These are phyloP conservation scores for Mycena sp. DNA, from an alignment of 1,284 basidiomycete species.

Conservation along the genomic window DNA sequence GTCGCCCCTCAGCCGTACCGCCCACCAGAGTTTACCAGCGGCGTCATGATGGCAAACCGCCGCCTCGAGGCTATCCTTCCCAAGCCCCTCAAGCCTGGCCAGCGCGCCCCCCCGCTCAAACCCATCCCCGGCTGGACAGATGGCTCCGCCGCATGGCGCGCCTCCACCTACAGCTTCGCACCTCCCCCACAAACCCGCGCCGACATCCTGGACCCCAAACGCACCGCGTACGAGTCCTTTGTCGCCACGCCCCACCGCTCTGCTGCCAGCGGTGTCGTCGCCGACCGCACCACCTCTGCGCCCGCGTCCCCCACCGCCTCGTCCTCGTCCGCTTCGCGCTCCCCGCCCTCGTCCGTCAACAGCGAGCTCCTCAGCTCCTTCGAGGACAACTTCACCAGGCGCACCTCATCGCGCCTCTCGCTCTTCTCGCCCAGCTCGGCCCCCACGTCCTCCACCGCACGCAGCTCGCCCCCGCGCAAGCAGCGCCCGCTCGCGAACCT, in stretches of 20 bases:
- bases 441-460: conserved; percentile 39
- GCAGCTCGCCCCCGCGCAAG: conserved; percentile 44
- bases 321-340: conserved; percentile 21
- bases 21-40: conserved; percentile 53
- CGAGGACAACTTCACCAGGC: conserved; percentile 41
- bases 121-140: conserved; percentile 76
- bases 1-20: conserved; percentile 32
- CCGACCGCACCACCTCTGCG: too few relatives aligned
- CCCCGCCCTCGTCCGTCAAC: conserved; percentile 4
- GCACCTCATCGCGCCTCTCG: conserved; percentile 34
- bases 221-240: conserved; percentile 53
- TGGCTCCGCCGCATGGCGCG: conserved; percentile 70
- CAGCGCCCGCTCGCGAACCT: conserved; percentile 59
- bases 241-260: conserved; percentile 58
- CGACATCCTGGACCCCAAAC: conserved; percentile 35
- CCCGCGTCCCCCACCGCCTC: conserved; percentile 40
- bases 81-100: conserved; percentile 46
- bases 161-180: conserved; percentile 58
- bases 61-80: conserved; percentile 61
- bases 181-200: conserved; percentile 37
- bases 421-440: conserved; percentile 32
- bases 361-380: conserved; percentile 35
- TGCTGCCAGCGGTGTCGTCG: too few relatives aligned
- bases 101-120: conserved; percentile 15
- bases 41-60: conserved; percentile 74